Evolutionary conservation across 2,329 filamentous ascomycete genomes (phyloP), one percentile per base, ranked within the genome.

Genomic region (Alternaria sp.): DNA sequence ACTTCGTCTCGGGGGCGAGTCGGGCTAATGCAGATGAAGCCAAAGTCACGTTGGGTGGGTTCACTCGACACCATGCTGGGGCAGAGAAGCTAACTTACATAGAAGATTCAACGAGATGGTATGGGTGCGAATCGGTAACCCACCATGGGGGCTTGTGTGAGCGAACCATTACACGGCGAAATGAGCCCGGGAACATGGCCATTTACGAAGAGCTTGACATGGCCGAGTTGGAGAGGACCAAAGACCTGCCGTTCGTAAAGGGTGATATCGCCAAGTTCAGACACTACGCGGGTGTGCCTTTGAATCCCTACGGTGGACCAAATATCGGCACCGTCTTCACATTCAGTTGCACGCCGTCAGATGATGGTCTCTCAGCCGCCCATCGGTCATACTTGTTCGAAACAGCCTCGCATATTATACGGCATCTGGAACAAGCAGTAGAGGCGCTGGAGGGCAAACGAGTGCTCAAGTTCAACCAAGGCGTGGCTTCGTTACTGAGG

Each of bases 141-240:
- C 55, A 58, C 23, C 55, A 58, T 37, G 55, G 55, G 5, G 55
- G 55, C 17, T 26, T 58, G 21, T 58, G 55, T 45, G 55, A 58
- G 33, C 55, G 55, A n/a, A 58, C 55, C 24, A 58, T 58, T 23
- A 58, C 55, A 13, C 33, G 33, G 33, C 51, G 24, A 17, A 58
- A 58, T 29, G 29, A 41, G 26, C 55, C 55, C 14, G 55, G 51
- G 14, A 54, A 36, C 37, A 50, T 58, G 55, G 51, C 55, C 31
- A 21, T 58, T 24, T 58, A 58, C 13, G 55, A 58, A 37, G 55
- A 58, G 24, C 44, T 54, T 13, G 51, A 58, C 37, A 49, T 58
- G 55, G 37, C 51, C 8, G 31, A 49, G 6, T 39, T 49, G 17
- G 55, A 58, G 29, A 54, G 55, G 17, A 58, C 55, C 13, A 58